Base-by-base conservation (phyloP, 2,329 filamentous ascomycete species). In the Xylaria sp. region DNA sequence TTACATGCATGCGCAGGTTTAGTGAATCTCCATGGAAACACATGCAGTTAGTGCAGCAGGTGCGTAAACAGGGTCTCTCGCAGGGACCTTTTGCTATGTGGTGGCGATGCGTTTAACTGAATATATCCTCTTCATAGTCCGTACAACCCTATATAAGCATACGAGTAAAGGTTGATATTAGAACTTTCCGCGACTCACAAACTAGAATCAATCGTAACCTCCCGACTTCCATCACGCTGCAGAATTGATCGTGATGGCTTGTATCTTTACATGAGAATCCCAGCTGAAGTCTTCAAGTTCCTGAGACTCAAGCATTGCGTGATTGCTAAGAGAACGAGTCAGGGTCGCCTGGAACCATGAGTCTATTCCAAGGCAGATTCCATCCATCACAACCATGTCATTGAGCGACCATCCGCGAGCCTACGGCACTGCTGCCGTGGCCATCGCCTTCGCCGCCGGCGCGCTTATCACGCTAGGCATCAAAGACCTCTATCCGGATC, bases 401-500 rank as follows among this genome's bases (percentile, higher is more conserved):
- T 72, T 86, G 58, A 83, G 78, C 69, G 79, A 85, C 66, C 83
- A 87, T 64, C 83, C 84, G 30, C 81, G 80, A 70, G 81, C 79
- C 62, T 87, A 87, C 70, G 82, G 84, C 73, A 81, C 81, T 2
- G 83, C 86, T 34, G 90, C 88, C 63, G 73, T 92, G 48, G 80
- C 84, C 59, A 76, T 86, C 18, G 89, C 90, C 69, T 96, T 97
- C 69, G 73, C 87, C n/a, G 81, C 90, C 8, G 92, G 92, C 49
- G 81, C 92, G 56, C 77, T 91, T 55, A 74, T 92, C 58, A 91
- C 91, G 0, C 75, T 94, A 2, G 87, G 88, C 59, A 86, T 91
- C 76, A 92, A 92, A 74, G 89, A 93, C 71, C 74, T 92, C 44
- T 92, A 92, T 68, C 86, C 89, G 1, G 87, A 91, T 66, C 79